These are phyloP conservation scores for Aspergillus bombycis DNA, from an alignment of 2,329 filamentous ascomycete genomes.

Conservation along the genomic window DNA sequence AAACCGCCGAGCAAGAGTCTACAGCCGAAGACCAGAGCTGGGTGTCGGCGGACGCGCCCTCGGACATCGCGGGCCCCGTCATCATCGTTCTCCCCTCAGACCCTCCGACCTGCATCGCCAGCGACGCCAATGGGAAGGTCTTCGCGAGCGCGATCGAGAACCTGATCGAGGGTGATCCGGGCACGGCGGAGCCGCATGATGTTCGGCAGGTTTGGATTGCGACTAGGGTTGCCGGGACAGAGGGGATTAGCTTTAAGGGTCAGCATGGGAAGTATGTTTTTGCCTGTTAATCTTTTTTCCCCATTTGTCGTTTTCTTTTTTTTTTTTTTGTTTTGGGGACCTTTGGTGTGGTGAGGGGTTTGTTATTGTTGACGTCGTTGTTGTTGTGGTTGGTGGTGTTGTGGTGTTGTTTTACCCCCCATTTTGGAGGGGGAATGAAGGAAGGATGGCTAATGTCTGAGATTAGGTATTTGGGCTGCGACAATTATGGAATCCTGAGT, in stretches of 20 bases:
- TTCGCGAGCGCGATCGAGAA: constrained; percentile 85
- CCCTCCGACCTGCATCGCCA: constrained; percentile 74
- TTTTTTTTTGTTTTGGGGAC: neutral
- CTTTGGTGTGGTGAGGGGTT: neutral
- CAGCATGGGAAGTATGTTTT: constrained; percentile 88
- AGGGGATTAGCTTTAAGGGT: constrained; percentile 79
- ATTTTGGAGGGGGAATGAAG: neutral
- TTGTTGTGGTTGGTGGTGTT: neutral
- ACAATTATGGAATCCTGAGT: constrained; percentile 77
- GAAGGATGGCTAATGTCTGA: constrained; percentile 8
- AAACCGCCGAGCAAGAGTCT: constrained; percentile 20
- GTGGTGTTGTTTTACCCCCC: neutral
- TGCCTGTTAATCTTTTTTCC: too few relatives aligned
- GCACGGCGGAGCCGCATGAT: constrained; percentile 92
- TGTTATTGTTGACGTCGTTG: neutral
- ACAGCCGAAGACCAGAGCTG: constrained; percentile 76
- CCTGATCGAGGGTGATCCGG: constrained; percentile 77
- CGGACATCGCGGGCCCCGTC: constrained; percentile 79
- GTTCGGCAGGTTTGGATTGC: constrained; percentile 95
- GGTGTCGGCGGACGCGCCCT: constrained; percentile 77
- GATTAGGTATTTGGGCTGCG: constrained; percentile 77
- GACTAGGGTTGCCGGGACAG: constrained; percentile 69
- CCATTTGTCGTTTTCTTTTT: constrained; percentile 60
- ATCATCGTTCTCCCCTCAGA: constrained; percentile 80
- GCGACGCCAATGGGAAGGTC: constrained; percentile 83